Conservation (phyloP, 176 grass and related monocot species). For the Musa schizocarpa region DNA sequence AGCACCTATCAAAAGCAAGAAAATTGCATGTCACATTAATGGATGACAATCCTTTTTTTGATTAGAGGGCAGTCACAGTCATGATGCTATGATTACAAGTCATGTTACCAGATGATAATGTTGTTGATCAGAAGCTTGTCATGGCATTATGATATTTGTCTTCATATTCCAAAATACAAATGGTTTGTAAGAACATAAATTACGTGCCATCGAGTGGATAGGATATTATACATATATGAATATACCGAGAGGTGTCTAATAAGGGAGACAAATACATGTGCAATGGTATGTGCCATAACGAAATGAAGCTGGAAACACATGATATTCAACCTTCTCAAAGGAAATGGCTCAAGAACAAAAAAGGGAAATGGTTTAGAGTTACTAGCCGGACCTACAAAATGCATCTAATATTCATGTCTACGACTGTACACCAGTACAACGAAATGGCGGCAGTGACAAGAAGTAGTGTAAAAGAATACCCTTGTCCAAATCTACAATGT, state of each 20-base stretch:
- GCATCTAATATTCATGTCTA: neutral
- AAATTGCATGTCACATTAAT: neutral
- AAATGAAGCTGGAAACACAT: no score
- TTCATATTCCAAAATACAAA: no score
- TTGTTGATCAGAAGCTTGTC: no score
- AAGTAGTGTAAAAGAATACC: conserved; percentile 30
- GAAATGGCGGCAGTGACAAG: neutral
- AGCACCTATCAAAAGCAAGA: conserved; percentile 44
- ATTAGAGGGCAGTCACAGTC: neutral
- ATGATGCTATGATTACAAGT: neutral
- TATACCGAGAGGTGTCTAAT: no score
- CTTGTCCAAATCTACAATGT: conserved; percentile 63
- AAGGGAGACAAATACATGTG: no score
- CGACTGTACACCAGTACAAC: neutral
- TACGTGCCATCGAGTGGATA: no score
- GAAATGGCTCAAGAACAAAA: neutral
- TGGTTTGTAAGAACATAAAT: no score
- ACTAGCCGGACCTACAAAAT: neutral
- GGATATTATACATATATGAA: no score
- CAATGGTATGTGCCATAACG: no score
- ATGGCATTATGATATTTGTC: no score
- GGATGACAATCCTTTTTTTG: neutral
- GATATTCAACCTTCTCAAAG: no score
- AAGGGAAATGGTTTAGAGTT: neutral
- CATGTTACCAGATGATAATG: neutral